Base-by-base conservation (phyloP, 352 stramenopile species). In the Phytophthora constricta region DNA sequence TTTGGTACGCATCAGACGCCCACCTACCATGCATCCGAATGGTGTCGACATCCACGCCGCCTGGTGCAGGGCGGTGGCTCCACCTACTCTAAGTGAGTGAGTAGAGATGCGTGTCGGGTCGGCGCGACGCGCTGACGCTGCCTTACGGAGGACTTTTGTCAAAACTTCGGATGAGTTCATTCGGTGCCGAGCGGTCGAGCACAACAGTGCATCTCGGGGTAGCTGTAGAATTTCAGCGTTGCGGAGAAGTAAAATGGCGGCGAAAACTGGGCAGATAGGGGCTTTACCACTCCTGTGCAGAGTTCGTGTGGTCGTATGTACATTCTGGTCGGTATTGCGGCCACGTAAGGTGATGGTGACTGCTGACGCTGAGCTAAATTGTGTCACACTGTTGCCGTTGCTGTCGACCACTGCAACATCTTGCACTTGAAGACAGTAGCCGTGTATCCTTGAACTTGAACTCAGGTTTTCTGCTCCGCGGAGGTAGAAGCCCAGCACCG, bases 401-500 rank as follows among this genome's bases (percentile, higher is more conserved):
- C n/a, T 52, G 45, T 52, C 45, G n/a, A 28, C 20, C 25, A 33
- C 45, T 4, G 10, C 20, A 28, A 52, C 17, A 28, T 52, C 45
- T 25, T 8, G 11, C 4, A 33, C 25, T 27, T 33, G 45, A n/a
- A 52, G 17, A n/a, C 45, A 52, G 45, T 52, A 52, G 45, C 10
- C 25, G 20, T 34, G 45, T 33, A 5, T 9, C 45, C 27, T 25
- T 5, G 10, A 5, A 33, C 17, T 25, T n/a, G 45, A 25, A n/a
- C 7, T 19, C 23, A 64, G 46, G 20, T 50, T 58, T 26, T 70
- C 62, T 11, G 62, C 26, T 19, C 62, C 26, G 39, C 54, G 19
- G 1, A 62, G 22, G 62, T 52, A 70, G 37, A 63, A 70, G 53
- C 62, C 54, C 62, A 70, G 25, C 14, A 50, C 26, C 62, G 62